Percentiles rank a stretch among this genome's conserved stretches.
phyloP scores from a whole-genome alignment of 148 eudicot species.

The Rhododendron kiyosumense region DNA sequence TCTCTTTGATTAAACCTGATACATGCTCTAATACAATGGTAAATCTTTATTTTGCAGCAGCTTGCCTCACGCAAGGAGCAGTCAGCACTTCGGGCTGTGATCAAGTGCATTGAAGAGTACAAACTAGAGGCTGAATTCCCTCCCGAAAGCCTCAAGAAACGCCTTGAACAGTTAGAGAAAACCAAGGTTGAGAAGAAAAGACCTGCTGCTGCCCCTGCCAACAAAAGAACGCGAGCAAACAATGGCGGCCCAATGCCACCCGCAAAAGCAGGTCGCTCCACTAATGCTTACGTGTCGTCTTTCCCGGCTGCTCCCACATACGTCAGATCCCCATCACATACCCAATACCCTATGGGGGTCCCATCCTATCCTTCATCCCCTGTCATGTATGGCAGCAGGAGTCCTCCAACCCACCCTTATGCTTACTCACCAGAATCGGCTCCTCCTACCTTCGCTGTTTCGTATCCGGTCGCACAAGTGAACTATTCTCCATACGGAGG shows the following conservation, averaged over 20 bases:
- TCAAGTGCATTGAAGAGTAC: constrained; percentile 98
- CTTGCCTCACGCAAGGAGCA: constrained; percentile 96
- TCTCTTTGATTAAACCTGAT: neutral
- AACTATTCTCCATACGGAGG: constrained; percentile 67
- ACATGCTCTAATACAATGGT: neutral
- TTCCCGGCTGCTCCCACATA: constrained; percentile 79
- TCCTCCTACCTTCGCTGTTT: constrained; percentile 45
- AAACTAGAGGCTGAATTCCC: constrained; percentile 83
- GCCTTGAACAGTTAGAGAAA: constrained; percentile 87
- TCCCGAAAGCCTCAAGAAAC: constrained; percentile 76
- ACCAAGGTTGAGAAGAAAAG: constrained; percentile 75
- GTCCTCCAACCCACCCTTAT: constrained; percentile 47
- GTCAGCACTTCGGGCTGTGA: constrained; percentile 88
- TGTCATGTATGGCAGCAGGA: constrained; percentile 57
- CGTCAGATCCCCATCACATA: constrained; percentile 69
- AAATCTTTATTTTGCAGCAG: constrained; percentile 38
- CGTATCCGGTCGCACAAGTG: constrained; percentile 68
- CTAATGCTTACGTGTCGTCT: constrained; percentile 92
- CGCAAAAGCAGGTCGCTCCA: constrained; percentile 94
- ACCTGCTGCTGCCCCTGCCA: constrained; percentile 75
- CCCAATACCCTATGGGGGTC: constrained; percentile 64
- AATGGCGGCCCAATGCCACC: constrained; percentile 98
- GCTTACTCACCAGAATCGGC: constrained; percentile 79
- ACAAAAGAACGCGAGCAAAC: constrained; percentile 79
- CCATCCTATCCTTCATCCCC: constrained; percentile 52